Conservation (phyloP, 495 filamentous ascomycete genomes). For the Penicillium paradoxum region DNA sequence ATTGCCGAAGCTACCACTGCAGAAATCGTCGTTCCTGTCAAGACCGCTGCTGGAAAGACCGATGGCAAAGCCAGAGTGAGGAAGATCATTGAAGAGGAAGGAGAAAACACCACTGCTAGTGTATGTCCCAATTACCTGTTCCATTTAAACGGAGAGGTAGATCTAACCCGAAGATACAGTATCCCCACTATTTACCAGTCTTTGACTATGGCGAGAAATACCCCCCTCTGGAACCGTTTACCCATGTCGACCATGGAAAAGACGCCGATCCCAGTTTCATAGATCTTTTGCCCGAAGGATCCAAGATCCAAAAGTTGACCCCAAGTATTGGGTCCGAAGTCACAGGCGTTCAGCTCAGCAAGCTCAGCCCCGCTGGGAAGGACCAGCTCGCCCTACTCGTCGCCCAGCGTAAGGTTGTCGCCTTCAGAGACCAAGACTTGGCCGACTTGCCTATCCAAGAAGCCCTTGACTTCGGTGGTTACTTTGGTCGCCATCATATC, state of each 20-base stretch:
- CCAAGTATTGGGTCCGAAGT: constrained; percentile 74
- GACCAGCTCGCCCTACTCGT: constrained; percentile 77
- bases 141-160: background rate
- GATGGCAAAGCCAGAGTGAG: constrained; percentile 14
- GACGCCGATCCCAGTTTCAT: constrained; percentile 63
- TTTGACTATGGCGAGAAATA: constrained; percentile 40
- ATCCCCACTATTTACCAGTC: constrained; percentile 23
- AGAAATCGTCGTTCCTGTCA: constrained; percentile 18
- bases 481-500: constrained; percentile 82
- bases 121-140: constrained; percentile 6
- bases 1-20: constrained; percentile 9
- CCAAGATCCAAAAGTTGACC: constrained; percentile 53
- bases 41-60: background rate
- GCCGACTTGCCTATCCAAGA: constrained; percentile 66
- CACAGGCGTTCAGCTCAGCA: constrained; percentile 68
- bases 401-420: constrained; percentile 74
- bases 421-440: constrained; percentile 76
- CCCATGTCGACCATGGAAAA: constrained; percentile 67
- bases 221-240: constrained; percentile 61
- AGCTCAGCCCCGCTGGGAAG: constrained; percentile 61
- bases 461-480: constrained; percentile 64
- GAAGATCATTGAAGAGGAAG: constrained; percentile 25
- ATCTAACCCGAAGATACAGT: constrained; percentile 3
- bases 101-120: constrained; percentile 21
- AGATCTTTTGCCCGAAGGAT: constrained; percentile 54